A percentile compares a stretch with the other conserved stretches of the same genome.
phyloP scores from a whole-genome alignment of 2,329 filamentous ascomycete genomes.

The Drechslera avenae region DNA sequence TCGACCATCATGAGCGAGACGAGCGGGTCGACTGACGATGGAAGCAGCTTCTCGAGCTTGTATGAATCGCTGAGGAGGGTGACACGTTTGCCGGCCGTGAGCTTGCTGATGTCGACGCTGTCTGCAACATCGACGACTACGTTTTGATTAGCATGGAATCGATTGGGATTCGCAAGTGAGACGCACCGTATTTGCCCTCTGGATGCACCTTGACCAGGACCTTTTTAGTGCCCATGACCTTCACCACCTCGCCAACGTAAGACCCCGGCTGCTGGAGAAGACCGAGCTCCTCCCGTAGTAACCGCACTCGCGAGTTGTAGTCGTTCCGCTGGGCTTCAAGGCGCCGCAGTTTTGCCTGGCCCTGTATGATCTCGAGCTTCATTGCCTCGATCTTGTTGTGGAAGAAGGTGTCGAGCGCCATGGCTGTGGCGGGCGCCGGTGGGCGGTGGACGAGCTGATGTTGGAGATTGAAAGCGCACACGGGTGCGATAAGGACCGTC shows the following conservation, averaged over 20 bases:
- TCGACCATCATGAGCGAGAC: conserved; percentile 99
- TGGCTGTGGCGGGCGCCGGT: conserved; percentile 59
- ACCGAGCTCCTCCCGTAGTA: conserved; percentile 93
- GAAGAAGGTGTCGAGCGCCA: conserved; percentile 99
- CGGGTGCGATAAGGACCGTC: background rate
- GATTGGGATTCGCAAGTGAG: background rate
- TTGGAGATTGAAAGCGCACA: background rate
- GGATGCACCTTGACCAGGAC: conserved; percentile 98
- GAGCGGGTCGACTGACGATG: conserved; percentile 95
- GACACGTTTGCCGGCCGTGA: conserved; percentile 96
- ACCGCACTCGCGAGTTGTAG: conserved; percentile 96
- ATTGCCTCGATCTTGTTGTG: conserved; percentile 99
- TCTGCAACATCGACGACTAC: conserved; percentile 95
- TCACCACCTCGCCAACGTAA: conserved; percentile 99
- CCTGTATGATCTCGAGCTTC: conserved; percentile 99
- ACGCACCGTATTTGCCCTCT: conserved; percentile 97
- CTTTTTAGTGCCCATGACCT: conserved; percentile 99
- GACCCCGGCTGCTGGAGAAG: conserved; percentile 96
- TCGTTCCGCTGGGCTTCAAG: conserved; percentile 98
- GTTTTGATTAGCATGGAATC: conserved; percentile 4
- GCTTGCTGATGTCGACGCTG: conserved; percentile 90
- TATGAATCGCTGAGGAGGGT: conserved; percentile 96
- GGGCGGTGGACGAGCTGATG: conserved; percentile 10
- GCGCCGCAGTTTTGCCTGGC: conserved; percentile 90
- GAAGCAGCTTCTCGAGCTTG: conserved; percentile 98